These are phyloP conservation scores for Calcarisporium arbuscula DNA, from an alignment of 2,329 filamentous ascomycete genomes.

Conservation along the genomic window DNA sequence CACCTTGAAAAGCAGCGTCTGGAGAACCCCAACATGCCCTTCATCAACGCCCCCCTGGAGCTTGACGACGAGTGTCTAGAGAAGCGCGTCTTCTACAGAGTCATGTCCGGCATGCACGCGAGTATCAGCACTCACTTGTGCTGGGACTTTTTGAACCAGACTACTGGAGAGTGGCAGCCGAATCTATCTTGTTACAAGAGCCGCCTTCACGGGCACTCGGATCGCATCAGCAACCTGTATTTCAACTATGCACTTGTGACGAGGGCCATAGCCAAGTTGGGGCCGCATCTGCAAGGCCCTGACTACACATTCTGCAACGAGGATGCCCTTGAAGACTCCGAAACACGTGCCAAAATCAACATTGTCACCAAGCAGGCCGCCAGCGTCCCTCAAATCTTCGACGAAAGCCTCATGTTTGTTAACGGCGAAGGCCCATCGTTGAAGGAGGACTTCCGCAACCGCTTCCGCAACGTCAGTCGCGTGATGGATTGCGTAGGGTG, in stretches of 20 bases:
- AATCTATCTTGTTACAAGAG: constrained; percentile 85
- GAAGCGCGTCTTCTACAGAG: constrained; percentile 96
- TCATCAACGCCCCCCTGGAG: constrained; percentile 61
- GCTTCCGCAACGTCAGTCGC: constrained; percentile 92
- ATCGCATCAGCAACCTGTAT: constrained; percentile 94
- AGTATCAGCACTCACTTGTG: constrained; percentile 95
- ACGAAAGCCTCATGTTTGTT: constrained; percentile 93
- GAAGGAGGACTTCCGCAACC: constrained; percentile 95
- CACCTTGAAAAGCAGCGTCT: constrained; percentile 48
- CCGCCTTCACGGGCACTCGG: constrained; percentile 77
- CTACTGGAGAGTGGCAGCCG: constrained; percentile 85
- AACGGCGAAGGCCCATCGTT: constrained; percentile 67
- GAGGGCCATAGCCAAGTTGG: constrained; percentile 84
- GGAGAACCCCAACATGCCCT: constrained; percentile 45
- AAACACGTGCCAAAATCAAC: constrained; percentile 78
- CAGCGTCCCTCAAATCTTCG: constrained; percentile 74
- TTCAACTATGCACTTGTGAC: constrained; percentile 98
- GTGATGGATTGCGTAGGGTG: constrained; percentile 99
- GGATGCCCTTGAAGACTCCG: constrained; percentile 69
- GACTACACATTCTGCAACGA: constrained; percentile 89
- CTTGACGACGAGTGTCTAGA: constrained; percentile 90
- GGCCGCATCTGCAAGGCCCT: constrained; percentile 60
- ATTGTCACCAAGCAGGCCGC: constrained; percentile 65
- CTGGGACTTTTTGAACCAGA: constrained; percentile 93
- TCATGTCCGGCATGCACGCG: constrained; percentile 96